Conservation (phyloP, 2,329 filamentous ascomycete species). For the Escovopsis weberi region DNA sequence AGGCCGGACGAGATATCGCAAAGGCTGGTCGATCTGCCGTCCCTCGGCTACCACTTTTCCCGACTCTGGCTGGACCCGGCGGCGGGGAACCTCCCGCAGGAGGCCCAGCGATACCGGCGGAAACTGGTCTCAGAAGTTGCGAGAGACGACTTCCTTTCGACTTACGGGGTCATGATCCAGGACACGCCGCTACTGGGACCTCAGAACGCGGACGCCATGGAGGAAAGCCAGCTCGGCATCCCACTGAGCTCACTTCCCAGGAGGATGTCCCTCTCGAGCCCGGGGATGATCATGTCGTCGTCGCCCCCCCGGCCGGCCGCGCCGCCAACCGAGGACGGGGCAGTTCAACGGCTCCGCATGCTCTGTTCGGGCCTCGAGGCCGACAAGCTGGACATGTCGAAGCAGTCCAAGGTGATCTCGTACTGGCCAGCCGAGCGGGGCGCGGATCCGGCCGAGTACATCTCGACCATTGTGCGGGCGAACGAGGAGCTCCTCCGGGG, state of each 20-base stretch:
- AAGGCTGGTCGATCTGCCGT: conserved; percentile 12
- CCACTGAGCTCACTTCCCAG: conserved; percentile 6
- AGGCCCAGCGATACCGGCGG: conserved; percentile 12
- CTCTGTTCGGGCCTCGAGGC: conserved; percentile 17
- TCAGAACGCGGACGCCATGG: conserved; percentile 4
- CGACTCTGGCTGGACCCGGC: conserved; percentile 19
- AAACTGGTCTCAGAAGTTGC: conserved; percentile 19
- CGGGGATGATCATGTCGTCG: conserved; percentile 8
- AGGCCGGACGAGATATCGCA: conserved; percentile 10
- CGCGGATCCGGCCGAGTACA: conserved; percentile 19
- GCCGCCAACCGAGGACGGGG: conserved; percentile 12
- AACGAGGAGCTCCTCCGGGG: conserved; percentile 21
- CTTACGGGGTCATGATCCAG: conserved; percentile 21
- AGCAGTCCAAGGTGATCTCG: conserved; percentile 18
- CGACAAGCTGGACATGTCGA: conserved; percentile 13
- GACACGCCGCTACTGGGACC: conserved; percentile 16
- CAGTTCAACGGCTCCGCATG: conserved; percentile 20
- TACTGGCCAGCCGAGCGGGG: conserved; percentile 26
- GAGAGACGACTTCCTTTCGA: conserved; percentile 20
- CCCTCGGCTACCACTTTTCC: conserved; percentile 15
- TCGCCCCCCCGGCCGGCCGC: conserved; percentile 11
- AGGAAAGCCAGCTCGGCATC: conserved; percentile 4
- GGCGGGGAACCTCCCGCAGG: conserved; percentile 10
- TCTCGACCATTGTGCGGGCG: conserved; percentile 23
- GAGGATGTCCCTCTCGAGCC: conserved; percentile 1